Percentiles rank a stretch among this genome's conserved stretches.
Conservation (phyloP, 192 early-diverging fungal species). For the Backusella luteola region DNA sequence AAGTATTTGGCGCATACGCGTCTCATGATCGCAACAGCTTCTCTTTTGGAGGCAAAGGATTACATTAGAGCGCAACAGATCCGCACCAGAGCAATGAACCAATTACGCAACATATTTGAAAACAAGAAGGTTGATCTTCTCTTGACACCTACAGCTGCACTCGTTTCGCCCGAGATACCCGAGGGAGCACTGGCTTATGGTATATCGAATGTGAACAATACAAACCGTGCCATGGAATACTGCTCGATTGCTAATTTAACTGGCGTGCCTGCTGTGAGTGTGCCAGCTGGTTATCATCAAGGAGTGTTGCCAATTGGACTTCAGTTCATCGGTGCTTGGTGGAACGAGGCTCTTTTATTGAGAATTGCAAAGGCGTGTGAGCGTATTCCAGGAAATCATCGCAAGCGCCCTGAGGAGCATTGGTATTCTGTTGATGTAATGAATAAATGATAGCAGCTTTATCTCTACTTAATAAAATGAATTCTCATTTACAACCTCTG, state of each 20-base stretch:
- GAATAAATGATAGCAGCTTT: neutral
- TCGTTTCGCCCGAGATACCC: constrained; percentile 54
- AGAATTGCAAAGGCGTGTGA: constrained; percentile 59
- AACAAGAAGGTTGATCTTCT: constrained; percentile 55
- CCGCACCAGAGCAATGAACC: constrained; percentile 53
- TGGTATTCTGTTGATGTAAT: neutral
- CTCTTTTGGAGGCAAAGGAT: constrained; percentile 39
- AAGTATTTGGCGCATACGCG: constrained; percentile 47
- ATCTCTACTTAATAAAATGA: no score
- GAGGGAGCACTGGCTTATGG: constrained; percentile 43
- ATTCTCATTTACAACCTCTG: no score
- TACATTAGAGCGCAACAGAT: constrained; percentile 53
- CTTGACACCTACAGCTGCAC: constrained; percentile 58
- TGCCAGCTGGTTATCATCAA: constrained; percentile 57
- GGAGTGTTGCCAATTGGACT: constrained; percentile 62
- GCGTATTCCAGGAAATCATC: constrained; percentile 33
- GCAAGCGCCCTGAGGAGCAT: constrained; percentile 29
- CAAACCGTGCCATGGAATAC: constrained; percentile 57
- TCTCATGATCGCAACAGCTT: constrained; percentile 35
- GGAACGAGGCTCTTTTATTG: constrained; percentile 61
- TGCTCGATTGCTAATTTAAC: constrained; percentile 60
- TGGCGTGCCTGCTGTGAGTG: constrained; percentile 62
- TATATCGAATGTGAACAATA: constrained; percentile 51
- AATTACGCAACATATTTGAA: constrained; percentile 47
- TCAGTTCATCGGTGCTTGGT: constrained; percentile 71